Evolutionary conservation across 176 grass and related monocot genomes (phyloP), one percentile per base, ranked within the genome.

Genomic region (Phyllostachys edulis): DNA sequence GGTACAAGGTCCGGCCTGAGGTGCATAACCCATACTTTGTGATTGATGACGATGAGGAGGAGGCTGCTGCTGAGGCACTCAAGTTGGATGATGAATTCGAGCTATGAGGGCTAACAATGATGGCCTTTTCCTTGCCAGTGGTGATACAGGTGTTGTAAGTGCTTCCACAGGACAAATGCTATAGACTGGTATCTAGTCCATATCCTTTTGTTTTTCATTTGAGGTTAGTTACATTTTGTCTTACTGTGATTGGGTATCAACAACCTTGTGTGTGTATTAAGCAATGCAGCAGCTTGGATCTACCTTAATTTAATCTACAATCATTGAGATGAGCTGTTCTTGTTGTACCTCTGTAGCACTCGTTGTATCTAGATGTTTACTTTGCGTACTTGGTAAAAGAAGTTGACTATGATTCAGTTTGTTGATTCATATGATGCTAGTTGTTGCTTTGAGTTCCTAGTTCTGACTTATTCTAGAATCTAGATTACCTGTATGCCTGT

Each of bases 71-170:
- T 3, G 93, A 99, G 84, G 89, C 91, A 64, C 85, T 99, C 78
- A 96, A 99, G 75, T 56, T 99, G 86, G 93, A 99, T 76, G 96
- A 92, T 80, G 93, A 96, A 55, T 99, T 96, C 17, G 96, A 94
- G 86, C 82, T 99, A 87, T 99, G 85, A 99, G 37, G 69, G 63
- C 40, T 76, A 75, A 73, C 20, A 45, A 7, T 69, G 36, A 44
- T 23, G n/a, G 21, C 37, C 63, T 67, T 69, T 82, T 75, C 51
- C 24, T 32, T 87, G 50, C 18, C 32, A 63, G 11, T 84, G 75
- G 27, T 82, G 63, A 80, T 80, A 68, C 66, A 16, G 61, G 36
- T 71, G 76, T 70, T 91, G 81, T 84, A 74, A 76, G 75, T 74
- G 75, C 84, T n/a, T 62, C 80, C 63, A 84, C 32, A n/a, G n/a